Conservation (phyloP, 2,329 filamentous ascomycete genomes). For the Canariomyces notabilis region DNA sequence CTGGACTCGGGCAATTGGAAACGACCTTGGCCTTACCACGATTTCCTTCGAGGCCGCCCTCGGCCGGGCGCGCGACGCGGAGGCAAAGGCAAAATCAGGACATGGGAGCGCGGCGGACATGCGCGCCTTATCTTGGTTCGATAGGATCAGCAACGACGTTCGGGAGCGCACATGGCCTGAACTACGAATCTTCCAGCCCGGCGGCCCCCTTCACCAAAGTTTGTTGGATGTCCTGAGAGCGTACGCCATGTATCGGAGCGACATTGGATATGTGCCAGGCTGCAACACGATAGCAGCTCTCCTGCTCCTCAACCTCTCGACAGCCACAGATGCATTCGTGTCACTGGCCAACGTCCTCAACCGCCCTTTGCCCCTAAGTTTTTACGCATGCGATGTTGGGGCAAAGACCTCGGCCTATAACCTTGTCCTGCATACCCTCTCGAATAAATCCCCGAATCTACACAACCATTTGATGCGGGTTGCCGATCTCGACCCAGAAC, state of each 20-base stretch:
- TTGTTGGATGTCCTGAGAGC: constrained; percentile 70
- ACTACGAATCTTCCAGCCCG: constrained; percentile 64
- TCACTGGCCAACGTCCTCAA: constrained; percentile 73
- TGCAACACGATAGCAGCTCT: constrained; percentile 71
- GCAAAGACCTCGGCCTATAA: constrained; percentile 66
- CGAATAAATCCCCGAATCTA: constrained; percentile 58
- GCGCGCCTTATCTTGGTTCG: constrained; percentile 55
- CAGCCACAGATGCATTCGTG: constrained; percentile 60
- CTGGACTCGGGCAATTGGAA: constrained; percentile 68
- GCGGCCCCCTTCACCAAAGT: constrained; percentile 60
- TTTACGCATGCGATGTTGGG: constrained; percentile 65
- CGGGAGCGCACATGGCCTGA: constrained; percentile 62
- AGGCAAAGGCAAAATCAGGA: constrained; percentile 49
- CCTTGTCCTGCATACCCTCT: constrained; percentile 61
- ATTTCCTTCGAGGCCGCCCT: constrained; percentile 68
- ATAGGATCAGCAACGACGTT: constrained; percentile 60
- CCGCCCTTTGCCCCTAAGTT: constrained; percentile 67
- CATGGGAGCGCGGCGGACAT: constrained; percentile 50
- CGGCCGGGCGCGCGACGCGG: constrained; percentile 58
- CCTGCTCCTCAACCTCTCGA: constrained; percentile 65
- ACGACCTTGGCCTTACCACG: constrained; percentile 63
- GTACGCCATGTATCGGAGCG: constrained; percentile 75
- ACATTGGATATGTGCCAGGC: constrained; percentile 71
- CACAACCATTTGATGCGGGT: constrained; percentile 58
- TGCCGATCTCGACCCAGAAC: constrained; percentile 41